Evolutionary conservation across 164 flowering plant species (phyloP).

Genomic region (Malania oleifera): DNA sequence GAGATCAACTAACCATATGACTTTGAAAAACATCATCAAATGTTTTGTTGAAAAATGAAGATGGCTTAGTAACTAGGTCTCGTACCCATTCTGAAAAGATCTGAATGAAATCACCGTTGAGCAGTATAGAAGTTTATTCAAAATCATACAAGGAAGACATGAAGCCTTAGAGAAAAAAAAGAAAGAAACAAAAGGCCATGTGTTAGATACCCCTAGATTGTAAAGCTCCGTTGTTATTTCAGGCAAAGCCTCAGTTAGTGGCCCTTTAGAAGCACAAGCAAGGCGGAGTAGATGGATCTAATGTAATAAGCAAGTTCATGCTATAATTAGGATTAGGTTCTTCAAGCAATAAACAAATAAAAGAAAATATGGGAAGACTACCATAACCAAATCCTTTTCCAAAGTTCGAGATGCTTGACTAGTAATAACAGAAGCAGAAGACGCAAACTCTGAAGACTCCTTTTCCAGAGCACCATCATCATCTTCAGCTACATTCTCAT

Average conservation of each 20-base stretch:
- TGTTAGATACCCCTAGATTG: conserved; percentile 62
- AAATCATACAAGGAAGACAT: not conserved
- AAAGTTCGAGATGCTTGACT: conserved; percentile 37
- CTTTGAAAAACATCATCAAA: conserved; percentile 60
- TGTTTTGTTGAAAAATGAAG: conserved; percentile 47
- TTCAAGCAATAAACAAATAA: not conserved
- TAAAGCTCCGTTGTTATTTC: conserved; percentile 65
- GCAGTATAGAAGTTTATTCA: conserved; percentile 5
- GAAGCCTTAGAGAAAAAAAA: not conserved
- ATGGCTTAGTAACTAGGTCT: conserved; percentile 61
- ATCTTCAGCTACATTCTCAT: conserved; percentile 18
- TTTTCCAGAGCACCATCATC: conserved; percentile 32
- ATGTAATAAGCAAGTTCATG: not conserved
- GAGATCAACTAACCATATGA: conserved; percentile 46
- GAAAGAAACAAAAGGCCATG: not conserved
- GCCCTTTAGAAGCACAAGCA: conserved; percentile 82
- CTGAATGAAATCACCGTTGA: conserved; percentile 35
- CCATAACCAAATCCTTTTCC: conserved; percentile 75
- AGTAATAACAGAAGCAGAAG: conserved; percentile 30
- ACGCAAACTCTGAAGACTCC: conserved; percentile 31
- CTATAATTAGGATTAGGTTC: not conserved
- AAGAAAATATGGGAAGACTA: conserved; percentile 21
- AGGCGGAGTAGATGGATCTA: conserved; percentile 95
- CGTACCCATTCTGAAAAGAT: conserved; percentile 56
- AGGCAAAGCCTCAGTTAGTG: conserved; percentile 56